A percentile compares a stretch with the other conserved stretches of the same genome.
These are phyloP conservation scores for Macrophomina pseudophaseolina DNA, from an alignment of 2,329 filamentous ascomycete species.

Conservation along the genomic window DNA sequence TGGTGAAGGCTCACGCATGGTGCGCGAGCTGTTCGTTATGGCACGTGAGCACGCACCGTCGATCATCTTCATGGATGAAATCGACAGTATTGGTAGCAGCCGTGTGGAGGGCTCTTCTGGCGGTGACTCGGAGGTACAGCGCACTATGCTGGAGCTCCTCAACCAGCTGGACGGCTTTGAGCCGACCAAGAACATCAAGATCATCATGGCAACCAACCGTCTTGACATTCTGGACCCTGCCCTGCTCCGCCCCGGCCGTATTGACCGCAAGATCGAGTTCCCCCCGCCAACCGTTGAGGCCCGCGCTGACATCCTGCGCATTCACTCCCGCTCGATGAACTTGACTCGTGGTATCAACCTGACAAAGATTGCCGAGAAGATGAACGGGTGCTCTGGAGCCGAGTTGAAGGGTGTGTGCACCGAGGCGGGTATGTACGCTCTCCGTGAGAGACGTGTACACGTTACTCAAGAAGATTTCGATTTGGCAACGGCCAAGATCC, in stretches of 20 bases:
- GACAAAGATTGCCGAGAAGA: slow-evolving; percentile 98
- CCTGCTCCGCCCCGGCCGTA: slow-evolving; percentile 90
- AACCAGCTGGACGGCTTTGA: slow-evolving; percentile 99
- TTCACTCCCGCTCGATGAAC: slow-evolving; percentile 98
- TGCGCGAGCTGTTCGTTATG: slow-evolving; percentile 99
- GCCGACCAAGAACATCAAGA: slow-evolving; percentile 99
- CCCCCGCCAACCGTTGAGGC: slow-evolving; percentile 96
- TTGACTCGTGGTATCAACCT: slow-evolving; percentile 96
- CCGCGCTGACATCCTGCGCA: slow-evolving; percentile 94
- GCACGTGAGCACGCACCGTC: slow-evolving; percentile 95
- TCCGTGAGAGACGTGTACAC: slow-evolving; percentile 93
- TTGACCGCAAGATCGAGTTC: slow-evolving; percentile 99
- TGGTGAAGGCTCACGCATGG: slow-evolving; percentile 96
- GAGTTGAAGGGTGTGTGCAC: slow-evolving; percentile 99
- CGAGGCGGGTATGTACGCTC: slow-evolving; percentile 96
- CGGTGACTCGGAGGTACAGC: slow-evolving; percentile 96
- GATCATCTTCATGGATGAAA: slow-evolving; percentile 99
- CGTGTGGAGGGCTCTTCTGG: slow-evolving; percentile 94
- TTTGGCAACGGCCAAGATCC: slow-evolving; percentile 95
- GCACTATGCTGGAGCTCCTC: slow-evolving; percentile 96
- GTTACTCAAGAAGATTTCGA: slow-evolving; percentile 99
- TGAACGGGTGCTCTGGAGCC: slow-evolving; percentile 98
- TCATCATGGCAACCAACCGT: slow-evolving; percentile 99
- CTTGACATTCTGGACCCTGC: slow-evolving; percentile 97
- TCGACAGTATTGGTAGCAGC: slow-evolving; percentile 97